These are phyloP conservation scores for Kandelia obovata DNA, from an alignment of 345 rosid species.

Conservation along the genomic window DNA sequence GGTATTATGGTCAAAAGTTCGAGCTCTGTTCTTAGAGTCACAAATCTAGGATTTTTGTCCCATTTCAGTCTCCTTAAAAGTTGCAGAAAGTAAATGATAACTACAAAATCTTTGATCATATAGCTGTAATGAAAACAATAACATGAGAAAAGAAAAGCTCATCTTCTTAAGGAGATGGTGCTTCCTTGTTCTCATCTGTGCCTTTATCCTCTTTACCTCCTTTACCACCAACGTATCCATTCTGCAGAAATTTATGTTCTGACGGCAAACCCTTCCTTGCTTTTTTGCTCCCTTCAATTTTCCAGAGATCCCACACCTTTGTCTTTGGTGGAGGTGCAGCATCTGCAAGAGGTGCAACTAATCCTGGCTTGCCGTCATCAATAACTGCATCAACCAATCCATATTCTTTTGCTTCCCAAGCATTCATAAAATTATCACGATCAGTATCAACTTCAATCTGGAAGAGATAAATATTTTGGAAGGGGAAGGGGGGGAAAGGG, in stretches of 20 bases:
- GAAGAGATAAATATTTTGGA: neutral
- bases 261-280: slow-evolving; percentile 56
- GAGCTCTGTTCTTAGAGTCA: too few species aligned
- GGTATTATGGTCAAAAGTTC: too few species aligned
- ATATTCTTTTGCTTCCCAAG: slow-evolving; percentile 95
- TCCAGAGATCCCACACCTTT: slow-evolving; percentile 67
- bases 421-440: slow-evolving; percentile 79
- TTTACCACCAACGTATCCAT: slow-evolving; percentile 27
- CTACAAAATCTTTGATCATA: neutral
- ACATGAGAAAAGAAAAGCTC: neutral
- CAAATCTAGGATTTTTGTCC: too few species aligned
- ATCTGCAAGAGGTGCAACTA: slow-evolving; percentile 72
- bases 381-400: slow-evolving; percentile 81
- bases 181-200: slow-evolving; percentile 18
- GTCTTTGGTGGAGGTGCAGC: slow-evolving; percentile 67
- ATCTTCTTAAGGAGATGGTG: slow-evolving; percentile 20
- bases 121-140: slow-evolving; percentile 1
- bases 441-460: slow-evolving; percentile 80
- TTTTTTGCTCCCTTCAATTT: slow-evolving; percentile 61
- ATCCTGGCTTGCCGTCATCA: slow-evolving; percentile 92
- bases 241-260: slow-evolving; percentile 38
- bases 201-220: slow-evolving; percentile 31
- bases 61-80: neutral
- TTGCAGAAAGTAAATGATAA: neutral
- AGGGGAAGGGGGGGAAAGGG: neutral